Conservation (phyloP, 2,329 filamentous ascomycete species). For the Trematosphaeria pertusa region DNA sequence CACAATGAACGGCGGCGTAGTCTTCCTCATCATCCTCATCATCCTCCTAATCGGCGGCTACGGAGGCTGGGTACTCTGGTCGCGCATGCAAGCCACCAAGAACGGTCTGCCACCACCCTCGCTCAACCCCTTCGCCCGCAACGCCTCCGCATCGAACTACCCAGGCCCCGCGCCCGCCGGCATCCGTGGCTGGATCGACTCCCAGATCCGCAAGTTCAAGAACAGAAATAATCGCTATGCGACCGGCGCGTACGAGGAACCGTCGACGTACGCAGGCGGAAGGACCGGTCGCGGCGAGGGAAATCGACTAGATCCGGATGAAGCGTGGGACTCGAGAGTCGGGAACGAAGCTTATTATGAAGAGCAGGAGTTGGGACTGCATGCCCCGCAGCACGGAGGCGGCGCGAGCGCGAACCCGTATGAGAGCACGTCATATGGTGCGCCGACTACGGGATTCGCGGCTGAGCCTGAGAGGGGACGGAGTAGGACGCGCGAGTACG, state of each 20-base stretch:
- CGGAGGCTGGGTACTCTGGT: constrained; percentile 73
- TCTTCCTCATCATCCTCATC: constrained; percentile 76
- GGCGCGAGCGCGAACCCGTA: constrained; percentile 46
- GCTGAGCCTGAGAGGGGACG: constrained; percentile 50
- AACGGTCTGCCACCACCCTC: constrained; percentile 77
- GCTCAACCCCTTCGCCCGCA: constrained; percentile 70
- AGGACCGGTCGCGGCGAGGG: constrained; percentile 45
- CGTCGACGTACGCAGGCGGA: constrained; percentile 48
- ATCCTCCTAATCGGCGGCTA: constrained; percentile 67
- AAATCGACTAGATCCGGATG: constrained; percentile 79
- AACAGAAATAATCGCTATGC: constrained; percentile 71
- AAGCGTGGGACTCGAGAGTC: constrained; percentile 84
- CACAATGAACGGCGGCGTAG: constrained; percentile 53
- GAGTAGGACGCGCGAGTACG: constrained; percentile 58
- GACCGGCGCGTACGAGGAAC: constrained; percentile 77
- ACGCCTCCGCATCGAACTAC: constrained; percentile 50
- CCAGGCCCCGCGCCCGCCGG: constrained; percentile 66
- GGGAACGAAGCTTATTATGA: constrained; percentile 80
- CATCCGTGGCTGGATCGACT: constrained; percentile 74
- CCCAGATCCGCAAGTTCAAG: constrained; percentile 68
- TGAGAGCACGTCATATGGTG: constrained; percentile 27
- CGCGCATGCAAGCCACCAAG: constrained; percentile 73
- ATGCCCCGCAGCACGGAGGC: constrained; percentile 51
- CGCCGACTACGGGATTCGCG: constrained; percentile 30
- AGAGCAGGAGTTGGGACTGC: constrained; percentile 73